Base-by-base conservation (phyloP, 768 basidiomycete genomes). In the Tylopilus subfusipes region DNA sequence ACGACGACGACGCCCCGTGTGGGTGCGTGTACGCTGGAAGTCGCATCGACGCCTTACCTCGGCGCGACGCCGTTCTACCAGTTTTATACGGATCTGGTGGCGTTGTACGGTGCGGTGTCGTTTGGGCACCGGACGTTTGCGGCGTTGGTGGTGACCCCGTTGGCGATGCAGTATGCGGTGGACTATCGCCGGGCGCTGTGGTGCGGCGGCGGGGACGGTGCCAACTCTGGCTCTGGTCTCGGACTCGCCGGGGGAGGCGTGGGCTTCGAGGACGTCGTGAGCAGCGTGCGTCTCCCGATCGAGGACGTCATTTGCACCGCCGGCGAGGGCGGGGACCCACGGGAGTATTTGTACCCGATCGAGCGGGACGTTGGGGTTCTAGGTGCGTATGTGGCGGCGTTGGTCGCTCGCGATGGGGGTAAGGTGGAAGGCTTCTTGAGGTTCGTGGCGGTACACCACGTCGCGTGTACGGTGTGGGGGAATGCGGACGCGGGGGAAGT, bases 11-110 rank as follows among this genome's bases (percentile, higher is more conserved):
- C 61, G 12, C 47, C 52, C 36, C 61, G 68, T 1, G 34, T 16
- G 14, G 34, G 6, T 19, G 31, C 48, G 10, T 51, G 61, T 39
- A 33, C 61, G 34, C 68, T 91, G 50, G 88, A 90, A 58, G 61
- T 71, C 7, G 82, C 80, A 3, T 78, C 88, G 3, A 54, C 65
- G 13, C 73, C 74, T 24, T 85, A 85, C 68, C 80, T 92, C n/a
- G 84, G 86, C 0, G 4, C 55, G 34, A 57, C 85, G 0, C 92
- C 94, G 0, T 98, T 98, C 76, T 97, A 84, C 75, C 93, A 96
- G 68, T 92, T 88, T 64, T 98, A 93, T 73, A 88, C 88, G 14
- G 94, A 97, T 70, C 87, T 97, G 65, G 77, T 96, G 52, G 85
- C 82, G 1, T 73, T 98, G n/a, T 98, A 95, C 71, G 90, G 92